Base-by-base conservation (phyloP, 2,329 filamentous ascomycete species). In the Ceratocystiopsis brevicomis region DNA sequence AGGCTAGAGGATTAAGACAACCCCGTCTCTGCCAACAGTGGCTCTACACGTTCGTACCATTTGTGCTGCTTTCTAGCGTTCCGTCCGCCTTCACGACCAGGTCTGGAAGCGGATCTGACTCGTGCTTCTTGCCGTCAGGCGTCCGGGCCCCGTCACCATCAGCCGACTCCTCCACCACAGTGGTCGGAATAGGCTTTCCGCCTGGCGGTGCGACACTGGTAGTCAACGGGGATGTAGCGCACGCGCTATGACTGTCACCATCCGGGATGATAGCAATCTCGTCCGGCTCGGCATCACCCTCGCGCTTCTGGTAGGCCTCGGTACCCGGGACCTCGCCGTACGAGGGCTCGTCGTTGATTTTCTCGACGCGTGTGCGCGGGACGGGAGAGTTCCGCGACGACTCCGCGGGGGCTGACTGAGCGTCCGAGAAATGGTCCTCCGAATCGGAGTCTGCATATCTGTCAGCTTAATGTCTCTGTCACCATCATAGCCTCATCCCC, bases 381-480 rank as follows among this genome's bases (percentile, higher is more conserved):
- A 76, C 67, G 17, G 72, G 69, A 14, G 69, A 70, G 48, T 55
- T 58, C 37, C 57, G 44, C 25, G 59, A 10, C 60, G 63, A 54
- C 58, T 69, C 50, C 52, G 58, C 45, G 54, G 63, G 44, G 19
- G 58, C 67, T 33, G 73, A 76, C 44, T 71, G 71, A 33, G 76
- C 76, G 55, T 81, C 76, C 41, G 72, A 78, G 57, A 78, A 81
- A 59, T 80, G 76, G 51, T 81, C 76, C 39, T 80, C 76, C 25
- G 73, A 78, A 48, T 79, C 76, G 40, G 75, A 64, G 47, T 70
- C 69, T 60, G 56, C 58, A 58, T 38, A 34, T 18, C 39, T 19
- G 56, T 18, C 13, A 41, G 34, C 36, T 18, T 16, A 10, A 9
- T 4, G 14, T 17, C 1, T 37, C 35, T n/a, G 35, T n/a, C 40